Evolutionary conservation across 768 basidiomycete genomes (phyloP).

Genomic region (Mycena alexandri): DNA sequence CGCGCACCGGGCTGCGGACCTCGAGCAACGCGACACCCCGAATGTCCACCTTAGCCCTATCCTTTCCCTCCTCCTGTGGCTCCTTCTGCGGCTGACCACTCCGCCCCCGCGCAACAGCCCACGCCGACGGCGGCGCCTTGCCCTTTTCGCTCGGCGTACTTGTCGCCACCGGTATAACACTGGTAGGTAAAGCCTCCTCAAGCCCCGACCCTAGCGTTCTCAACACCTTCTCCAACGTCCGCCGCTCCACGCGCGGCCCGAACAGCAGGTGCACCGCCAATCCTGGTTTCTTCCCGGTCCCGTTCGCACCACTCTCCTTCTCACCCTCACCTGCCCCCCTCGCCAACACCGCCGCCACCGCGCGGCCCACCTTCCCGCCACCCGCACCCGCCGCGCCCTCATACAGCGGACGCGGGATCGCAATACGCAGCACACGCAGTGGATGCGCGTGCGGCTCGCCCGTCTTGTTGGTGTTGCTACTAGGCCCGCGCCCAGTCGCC

Average conservation of each 20-base stretch:
- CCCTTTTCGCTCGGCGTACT: not conserved
- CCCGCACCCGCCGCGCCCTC: slow-evolving; percentile 32
- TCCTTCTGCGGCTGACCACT: not conserved
- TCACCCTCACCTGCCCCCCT: not conserved
- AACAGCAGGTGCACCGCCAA: slow-evolving; percentile 32
- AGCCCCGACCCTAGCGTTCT: slow-evolving; percentile 29
- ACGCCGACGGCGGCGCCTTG: slow-evolving; percentile 18
- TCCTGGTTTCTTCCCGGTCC: not conserved
- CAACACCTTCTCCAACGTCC: slow-evolving; percentile 38
- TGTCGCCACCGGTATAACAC: not conserved
- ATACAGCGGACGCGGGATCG: slow-evolving; percentile 32
- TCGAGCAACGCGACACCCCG: slow-evolving; percentile 28
- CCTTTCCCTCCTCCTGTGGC: not conserved
- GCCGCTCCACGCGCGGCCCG: slow-evolving; percentile 35
- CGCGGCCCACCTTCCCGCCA: slow-evolving; percentile 32
- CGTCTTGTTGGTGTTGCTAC: not conserved
- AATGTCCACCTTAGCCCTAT: not conserved
- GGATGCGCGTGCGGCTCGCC: slow-evolving; percentile 24
- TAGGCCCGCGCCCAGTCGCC: not conserved
- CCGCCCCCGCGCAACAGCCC: slow-evolving; percentile 9
- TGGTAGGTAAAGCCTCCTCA: slow-evolving; percentile 11
- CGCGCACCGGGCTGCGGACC: slow-evolving; percentile 35
- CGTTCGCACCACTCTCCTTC: not conserved
- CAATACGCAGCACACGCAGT: slow-evolving; percentile 34
- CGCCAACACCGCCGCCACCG: slow-evolving; percentile 26